Conservation (phyloP, 192 early-diverging fungal species). For the Backusella tuberculispora region DNA sequence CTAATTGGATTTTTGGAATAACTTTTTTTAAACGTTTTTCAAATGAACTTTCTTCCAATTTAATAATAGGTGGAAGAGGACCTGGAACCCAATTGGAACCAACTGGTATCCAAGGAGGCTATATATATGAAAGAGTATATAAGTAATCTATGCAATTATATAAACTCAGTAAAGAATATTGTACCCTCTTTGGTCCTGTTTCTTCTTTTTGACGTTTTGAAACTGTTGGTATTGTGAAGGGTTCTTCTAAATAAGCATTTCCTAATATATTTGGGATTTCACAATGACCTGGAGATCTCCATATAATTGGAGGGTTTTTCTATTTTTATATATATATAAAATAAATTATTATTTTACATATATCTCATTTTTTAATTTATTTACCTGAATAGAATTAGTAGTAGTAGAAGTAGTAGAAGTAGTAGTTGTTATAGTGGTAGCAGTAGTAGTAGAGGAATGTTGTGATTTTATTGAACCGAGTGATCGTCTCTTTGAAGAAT, state of each 20-base stretch:
- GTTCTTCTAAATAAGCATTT: slow-evolving; percentile 26
- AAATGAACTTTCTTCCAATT: slow-evolving; percentile 26
- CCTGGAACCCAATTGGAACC: slow-evolving; percentile 25
- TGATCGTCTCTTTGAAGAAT: slow-evolving; percentile 28
- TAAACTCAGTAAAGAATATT: not conserved
- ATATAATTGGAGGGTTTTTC: slow-evolving; percentile 19
- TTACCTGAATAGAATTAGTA: not conserved
- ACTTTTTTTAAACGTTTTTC: slow-evolving; percentile 39
- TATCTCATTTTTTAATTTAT: not conserved
- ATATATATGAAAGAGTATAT: not conserved
- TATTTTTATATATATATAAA: not conserved
- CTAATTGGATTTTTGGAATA: slow-evolving; percentile 31
- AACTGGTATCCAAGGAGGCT: slow-evolving; percentile 39
- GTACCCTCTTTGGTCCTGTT: slow-evolving; percentile 13
- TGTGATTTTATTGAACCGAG: slow-evolving; percentile 26
- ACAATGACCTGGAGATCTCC: slow-evolving; percentile 28
- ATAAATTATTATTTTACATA: not conserved
- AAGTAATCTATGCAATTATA: not conserved
- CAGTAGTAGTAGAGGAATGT: not conserved
- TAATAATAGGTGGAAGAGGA: slow-evolving; percentile 12
- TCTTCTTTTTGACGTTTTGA: slow-evolving; percentile 24
- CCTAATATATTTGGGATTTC: slow-evolving; percentile 31
- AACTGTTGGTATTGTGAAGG: not conserved
- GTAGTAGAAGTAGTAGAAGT: not conserved
- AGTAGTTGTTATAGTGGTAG: not conserved